These are phyloP conservation scores for Echium plantagineum DNA, from an alignment of 257 asterid genomes.

Conservation along the genomic window DNA sequence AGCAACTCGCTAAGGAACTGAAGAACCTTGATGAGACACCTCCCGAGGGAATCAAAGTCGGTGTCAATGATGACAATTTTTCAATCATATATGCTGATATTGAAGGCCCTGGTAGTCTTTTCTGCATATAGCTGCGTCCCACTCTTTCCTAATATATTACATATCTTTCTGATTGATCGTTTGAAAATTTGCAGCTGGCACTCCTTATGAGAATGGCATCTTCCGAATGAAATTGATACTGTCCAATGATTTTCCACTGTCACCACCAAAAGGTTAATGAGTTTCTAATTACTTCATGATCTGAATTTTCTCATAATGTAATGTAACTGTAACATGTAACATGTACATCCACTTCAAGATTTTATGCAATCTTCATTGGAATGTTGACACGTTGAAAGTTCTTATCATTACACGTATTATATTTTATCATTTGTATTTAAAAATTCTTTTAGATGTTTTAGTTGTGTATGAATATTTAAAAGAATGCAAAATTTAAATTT, in stretches of 20 bases:
- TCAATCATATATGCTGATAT: slow-evolving; percentile 82
- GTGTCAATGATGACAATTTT: slow-evolving; percentile 77
- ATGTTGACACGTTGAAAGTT: not conserved
- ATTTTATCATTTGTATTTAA: too few species aligned
- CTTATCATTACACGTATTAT: not conserved
- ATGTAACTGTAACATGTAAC: not conserved
- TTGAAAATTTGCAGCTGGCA: slow-evolving; percentile 63
- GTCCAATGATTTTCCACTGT: slow-evolving; percentile 81
- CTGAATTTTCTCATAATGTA: not conserved
- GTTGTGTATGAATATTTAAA: not conserved
- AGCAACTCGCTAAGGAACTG: slow-evolving; percentile 81
- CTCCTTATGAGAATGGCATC: slow-evolving; percentile 85
- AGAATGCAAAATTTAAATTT: too few species aligned
- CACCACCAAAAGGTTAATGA: slow-evolving; percentile 80
- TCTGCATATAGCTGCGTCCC: not conserved
- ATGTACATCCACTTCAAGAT: not conserved
- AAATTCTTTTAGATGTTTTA: too few species aligned
- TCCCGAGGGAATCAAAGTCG: slow-evolving; percentile 96
- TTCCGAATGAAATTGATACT: slow-evolving; percentile 85
- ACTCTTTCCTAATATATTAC: slow-evolving; percentile 1
- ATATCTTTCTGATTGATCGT: slow-evolving; percentile 16
- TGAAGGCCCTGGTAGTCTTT: slow-evolving; percentile 76
- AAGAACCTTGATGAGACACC: slow-evolving; percentile 94
- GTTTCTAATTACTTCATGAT: not conserved
- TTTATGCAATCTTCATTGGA: not conserved